These are phyloP conservation scores for Chrysanthemum lavandulifolium DNA, from an alignment of 129 eudicot genomes.

Conservation along the genomic window DNA sequence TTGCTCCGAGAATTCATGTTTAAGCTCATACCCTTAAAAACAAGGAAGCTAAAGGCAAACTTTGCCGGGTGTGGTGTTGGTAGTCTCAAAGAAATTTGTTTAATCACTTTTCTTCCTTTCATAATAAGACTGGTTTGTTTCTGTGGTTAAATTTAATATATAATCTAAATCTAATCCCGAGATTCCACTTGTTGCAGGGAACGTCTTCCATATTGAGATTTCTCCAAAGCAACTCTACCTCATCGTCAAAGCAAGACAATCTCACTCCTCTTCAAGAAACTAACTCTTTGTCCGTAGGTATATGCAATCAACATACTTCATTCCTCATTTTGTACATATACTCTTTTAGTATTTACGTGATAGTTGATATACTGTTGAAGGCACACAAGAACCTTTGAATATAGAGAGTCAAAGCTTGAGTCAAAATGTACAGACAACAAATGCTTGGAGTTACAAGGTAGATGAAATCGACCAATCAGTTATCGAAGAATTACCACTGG, in stretches of 20 bases:
- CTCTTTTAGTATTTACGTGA: neutral
- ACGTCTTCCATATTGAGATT: conserved; percentile 63
- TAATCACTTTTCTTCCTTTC: no score
- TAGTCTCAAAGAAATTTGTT: no score
- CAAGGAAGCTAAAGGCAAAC: no score
- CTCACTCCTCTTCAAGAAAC: conserved; percentile 29
- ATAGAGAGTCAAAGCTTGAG: conserved; percentile 21
- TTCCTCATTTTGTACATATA: neutral
- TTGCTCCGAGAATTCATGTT: no score
- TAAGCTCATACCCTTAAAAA: no score
- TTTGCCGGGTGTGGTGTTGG: no score
- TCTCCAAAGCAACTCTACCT: conserved; percentile 42
- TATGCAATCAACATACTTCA: neutral
- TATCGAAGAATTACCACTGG: conserved; percentile 66
- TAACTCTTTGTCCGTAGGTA: conserved; percentile 44
- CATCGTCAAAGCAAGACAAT: conserved; percentile 24
- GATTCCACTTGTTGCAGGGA: conserved; percentile 43
- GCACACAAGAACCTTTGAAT: conserved; percentile 25
- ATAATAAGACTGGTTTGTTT: no score
- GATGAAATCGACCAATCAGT: conserved; percentile 80
- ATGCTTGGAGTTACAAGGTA: conserved; percentile 61
- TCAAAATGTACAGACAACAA: conserved; percentile 22
- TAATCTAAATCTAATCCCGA: conserved; percentile 2
- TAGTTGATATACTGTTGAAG: conserved; percentile 26
- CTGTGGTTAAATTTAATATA: no score